Evolutionary conservation across 306 rosid genomes (phyloP).

Genomic region (Hippophae gyantsensis): DNA sequence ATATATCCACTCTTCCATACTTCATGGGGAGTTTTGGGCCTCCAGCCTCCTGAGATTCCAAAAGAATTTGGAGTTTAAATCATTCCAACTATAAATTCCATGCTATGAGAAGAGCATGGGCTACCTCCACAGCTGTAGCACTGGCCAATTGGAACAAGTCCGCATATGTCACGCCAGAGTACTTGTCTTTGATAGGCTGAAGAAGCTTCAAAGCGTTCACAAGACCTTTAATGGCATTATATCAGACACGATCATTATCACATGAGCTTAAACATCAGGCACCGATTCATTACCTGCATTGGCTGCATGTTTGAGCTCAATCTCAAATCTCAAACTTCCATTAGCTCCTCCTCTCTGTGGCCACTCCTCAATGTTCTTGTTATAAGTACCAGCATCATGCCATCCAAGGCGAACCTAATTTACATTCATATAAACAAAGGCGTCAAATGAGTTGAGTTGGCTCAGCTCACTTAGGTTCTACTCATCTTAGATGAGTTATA

Average conservation of each 20-base stretch:
- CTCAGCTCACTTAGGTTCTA: too few species aligned
- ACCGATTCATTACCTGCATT: slow-evolving; percentile 65
- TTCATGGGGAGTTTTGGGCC: slow-evolving; percentile 97
- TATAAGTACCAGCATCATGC: slow-evolving; percentile 96
- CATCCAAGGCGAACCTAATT: slow-evolving; percentile 86
- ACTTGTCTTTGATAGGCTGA: slow-evolving; percentile 86
- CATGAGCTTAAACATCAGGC: slow-evolving; percentile 9
- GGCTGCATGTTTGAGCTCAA: slow-evolving; percentile 85
- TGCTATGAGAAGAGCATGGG: slow-evolving; percentile 7
- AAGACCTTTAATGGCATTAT: slow-evolving; percentile 52
- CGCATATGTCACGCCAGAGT: slow-evolving; percentile 79
- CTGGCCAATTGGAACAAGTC: slow-evolving; percentile 96
- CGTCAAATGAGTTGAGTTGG: too few species aligned
- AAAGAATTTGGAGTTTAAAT: slow-evolving; percentile 14
- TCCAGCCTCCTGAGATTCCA: slow-evolving; percentile 71
- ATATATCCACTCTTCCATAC: slow-evolving; percentile 80
- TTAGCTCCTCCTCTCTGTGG: slow-evolving; percentile 93
- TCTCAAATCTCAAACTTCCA: slow-evolving; percentile 81
- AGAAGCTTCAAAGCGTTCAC: slow-evolving; percentile 91
- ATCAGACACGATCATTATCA: slow-evolving; percentile 7
- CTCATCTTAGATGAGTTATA: too few species aligned
- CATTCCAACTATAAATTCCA: slow-evolving; percentile 5
- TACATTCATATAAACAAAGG: neutral
- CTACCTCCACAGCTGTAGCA: slow-evolving; percentile 90
- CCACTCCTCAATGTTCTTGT: slow-evolving; percentile 91